Conservation (phyloP, 2,329 filamentous ascomycete species). For the Monosporascus sp. region DNA sequence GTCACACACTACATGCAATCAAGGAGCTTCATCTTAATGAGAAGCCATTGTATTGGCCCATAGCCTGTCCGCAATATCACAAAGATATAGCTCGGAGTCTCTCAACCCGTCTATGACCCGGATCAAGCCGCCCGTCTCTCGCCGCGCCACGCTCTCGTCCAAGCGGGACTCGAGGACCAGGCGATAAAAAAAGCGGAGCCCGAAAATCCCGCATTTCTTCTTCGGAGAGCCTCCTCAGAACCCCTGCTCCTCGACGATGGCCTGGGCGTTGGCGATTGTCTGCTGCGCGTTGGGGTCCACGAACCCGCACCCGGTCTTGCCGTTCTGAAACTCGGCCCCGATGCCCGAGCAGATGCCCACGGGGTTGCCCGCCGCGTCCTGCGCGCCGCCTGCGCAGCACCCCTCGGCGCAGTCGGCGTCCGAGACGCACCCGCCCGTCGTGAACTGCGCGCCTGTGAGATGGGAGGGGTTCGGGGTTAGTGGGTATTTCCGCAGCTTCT, state of each 20-base stretch:
- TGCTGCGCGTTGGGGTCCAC: slow-evolving; percentile 27
- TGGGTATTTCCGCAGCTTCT: neutral
- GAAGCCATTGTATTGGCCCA: too few relatives aligned
- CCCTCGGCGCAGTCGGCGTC: slow-evolving; percentile 28
- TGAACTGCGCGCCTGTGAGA: slow-evolving; percentile 26
- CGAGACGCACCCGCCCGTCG: slow-evolving; percentile 30
- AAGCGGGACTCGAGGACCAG: too few relatives aligned
- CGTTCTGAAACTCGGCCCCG: slow-evolving; percentile 29
- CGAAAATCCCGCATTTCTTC: neutral
- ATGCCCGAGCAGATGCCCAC: slow-evolving; percentile 30
- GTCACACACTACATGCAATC: too few relatives aligned
- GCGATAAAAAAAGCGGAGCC: too few relatives aligned
- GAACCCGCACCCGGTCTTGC: slow-evolving; percentile 32
- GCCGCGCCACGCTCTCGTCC: too few relatives aligned
- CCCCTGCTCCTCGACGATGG: slow-evolving; percentile 28
- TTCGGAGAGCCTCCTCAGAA: slow-evolving; percentile 16
- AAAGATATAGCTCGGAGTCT: too few relatives aligned
- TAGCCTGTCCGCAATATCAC: too few relatives aligned
- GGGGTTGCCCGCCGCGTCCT: slow-evolving; percentile 17
- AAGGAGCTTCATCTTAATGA: too few relatives aligned
- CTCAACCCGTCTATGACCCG: too few relatives aligned
- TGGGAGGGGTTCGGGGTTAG: neutral
- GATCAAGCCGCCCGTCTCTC: too few relatives aligned
- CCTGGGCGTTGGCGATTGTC: slow-evolving; percentile 24
- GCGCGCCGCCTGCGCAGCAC: slow-evolving; percentile 26